A percentile compares a stretch with the other conserved stretches of the same genome.
Conservation (phyloP, 176 grass and related monocot genomes). For the Carex kokanica region DNA sequence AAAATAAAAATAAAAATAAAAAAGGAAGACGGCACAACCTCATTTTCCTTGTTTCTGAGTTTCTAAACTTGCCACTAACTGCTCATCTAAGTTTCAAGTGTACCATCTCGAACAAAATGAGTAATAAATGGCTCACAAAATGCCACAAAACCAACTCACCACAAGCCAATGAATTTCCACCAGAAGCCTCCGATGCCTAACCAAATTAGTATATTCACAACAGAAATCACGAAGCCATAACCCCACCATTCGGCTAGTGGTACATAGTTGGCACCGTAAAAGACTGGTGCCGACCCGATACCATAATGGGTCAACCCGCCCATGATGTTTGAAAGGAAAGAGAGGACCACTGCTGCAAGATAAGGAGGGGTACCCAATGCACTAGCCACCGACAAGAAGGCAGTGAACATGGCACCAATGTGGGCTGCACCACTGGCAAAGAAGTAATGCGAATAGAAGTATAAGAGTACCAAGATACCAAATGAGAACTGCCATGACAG, state of each 20-base stretch:
- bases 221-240: slow-evolving; percentile 74
- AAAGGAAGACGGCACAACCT: neutral
- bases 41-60: slow-evolving; percentile 10
- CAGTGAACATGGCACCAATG: slow-evolving; percentile 95
- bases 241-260: slow-evolving; percentile 90
- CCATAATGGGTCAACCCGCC: slow-evolving; percentile 92
- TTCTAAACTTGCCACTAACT: slow-evolving; percentile 24
- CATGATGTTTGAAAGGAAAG: slow-evolving; percentile 95
- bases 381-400: slow-evolving; percentile 80
- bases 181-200: slow-evolving; percentile 70
- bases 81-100: slow-evolving; percentile 15
- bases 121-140: slow-evolving; percentile 1
- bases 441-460: slow-evolving; percentile 99
- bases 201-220: slow-evolving; percentile 96
- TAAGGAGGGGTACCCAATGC: slow-evolving; percentile 79
- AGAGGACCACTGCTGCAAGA: slow-evolving; percentile 74
- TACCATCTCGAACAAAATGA: slow-evolving; percentile 12
- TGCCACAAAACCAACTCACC: slow-evolving; percentile 49
- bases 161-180: slow-evolving; percentile 98
- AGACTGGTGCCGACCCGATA: slow-evolving; percentile 87
- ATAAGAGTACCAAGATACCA: slow-evolving; percentile 75
- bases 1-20: neutral
- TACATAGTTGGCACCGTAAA: slow-evolving; percentile 84
- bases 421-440: slow-evolving; percentile 96
- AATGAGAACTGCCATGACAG: slow-evolving; percentile 90